Evolutionary conservation across 495 filamentous ascomycete genomes (phyloP).

Genomic region (Hypoxylon cercidicola): DNA sequence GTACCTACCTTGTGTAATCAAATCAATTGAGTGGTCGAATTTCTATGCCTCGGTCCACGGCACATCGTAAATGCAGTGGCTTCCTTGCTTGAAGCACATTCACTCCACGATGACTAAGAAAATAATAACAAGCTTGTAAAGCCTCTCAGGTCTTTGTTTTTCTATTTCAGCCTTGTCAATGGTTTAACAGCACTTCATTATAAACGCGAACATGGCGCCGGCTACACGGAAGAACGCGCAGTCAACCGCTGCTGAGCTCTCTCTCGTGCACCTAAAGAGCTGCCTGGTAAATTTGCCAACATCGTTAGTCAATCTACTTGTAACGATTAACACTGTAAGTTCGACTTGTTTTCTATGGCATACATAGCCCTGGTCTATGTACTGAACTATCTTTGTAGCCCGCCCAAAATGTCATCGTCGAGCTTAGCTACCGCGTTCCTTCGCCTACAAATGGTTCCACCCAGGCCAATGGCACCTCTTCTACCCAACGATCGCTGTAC

Average conservation of each 20-base stretch:
- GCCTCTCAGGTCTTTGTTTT: background rate
- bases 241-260: conserved; percentile 77
- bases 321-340: conserved; percentile 87
- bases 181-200: conserved; percentile 20
- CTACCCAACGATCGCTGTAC: conserved; percentile 75
- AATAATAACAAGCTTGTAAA: background rate
- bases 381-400: conserved; percentile 60
- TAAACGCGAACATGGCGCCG: conserved; percentile 62
- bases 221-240: conserved; percentile 66
- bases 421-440: conserved; percentile 73
- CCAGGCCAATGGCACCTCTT: conserved; percentile 49
- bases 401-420: conserved; percentile 95
- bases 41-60: conserved; percentile 45
- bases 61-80: conserved; percentile 5
- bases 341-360: background rate
- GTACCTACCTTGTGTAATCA: conserved; percentile 1
- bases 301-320: conserved; percentile 82
- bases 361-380: conserved; percentile 3
- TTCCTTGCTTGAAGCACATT: too few relatives aligned
- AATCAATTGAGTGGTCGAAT: conserved; percentile 14
- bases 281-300: conserved; percentile 93
- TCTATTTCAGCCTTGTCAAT: conserved; percentile 3
- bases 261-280: conserved; percentile 84
- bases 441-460: conserved; percentile 41
- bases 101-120: conserved; percentile 8